These are phyloP conservation scores for Podospora comata DNA, from an alignment of 495 filamentous ascomycete species.

Conservation along the genomic window DNA sequence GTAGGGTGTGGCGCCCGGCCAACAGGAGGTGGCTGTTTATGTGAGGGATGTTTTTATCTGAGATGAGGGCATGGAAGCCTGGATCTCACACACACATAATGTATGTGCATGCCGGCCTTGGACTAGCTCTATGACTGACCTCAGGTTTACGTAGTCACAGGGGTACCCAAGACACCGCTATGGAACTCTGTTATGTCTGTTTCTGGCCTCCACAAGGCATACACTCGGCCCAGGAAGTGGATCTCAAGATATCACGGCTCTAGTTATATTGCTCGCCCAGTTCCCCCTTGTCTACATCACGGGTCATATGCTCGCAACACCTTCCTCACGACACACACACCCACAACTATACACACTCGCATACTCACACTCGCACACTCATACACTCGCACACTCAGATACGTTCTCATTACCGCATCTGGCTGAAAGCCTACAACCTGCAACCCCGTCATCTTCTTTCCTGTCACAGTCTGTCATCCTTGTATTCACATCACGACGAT, in stretches of 20 bases:
- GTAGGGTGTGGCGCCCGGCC: neutral
- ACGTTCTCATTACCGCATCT: too few relatives aligned
- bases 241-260: slow-evolving; percentile 2
- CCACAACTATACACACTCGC: too few relatives aligned
- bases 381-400: too few relatives aligned
- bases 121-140: slow-evolving; percentile 2
- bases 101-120: neutral
- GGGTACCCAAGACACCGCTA: neutral
- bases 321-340: neutral
- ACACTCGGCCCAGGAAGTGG: neutral
- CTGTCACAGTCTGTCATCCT: neutral
- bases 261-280: neutral
- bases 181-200: slow-evolving; percentile 1
- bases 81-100: slow-evolving; percentile 1
- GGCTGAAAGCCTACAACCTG: neutral
- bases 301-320: neutral
- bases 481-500: neutral
- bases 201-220: slow-evolving; percentile 14
- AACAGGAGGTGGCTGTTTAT: slow-evolving; percentile 4
- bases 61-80: slow-evolving; percentile 5
- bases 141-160: neutral
- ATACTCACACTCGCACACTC: too few relatives aligned
- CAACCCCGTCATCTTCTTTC: neutral
- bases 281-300: neutral
- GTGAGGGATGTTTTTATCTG: slow-evolving; percentile 1